These are phyloP conservation scores for Metschnikowia noctiluminum DNA, from an alignment of 805 yeast species.

Conservation along the genomic window DNA sequence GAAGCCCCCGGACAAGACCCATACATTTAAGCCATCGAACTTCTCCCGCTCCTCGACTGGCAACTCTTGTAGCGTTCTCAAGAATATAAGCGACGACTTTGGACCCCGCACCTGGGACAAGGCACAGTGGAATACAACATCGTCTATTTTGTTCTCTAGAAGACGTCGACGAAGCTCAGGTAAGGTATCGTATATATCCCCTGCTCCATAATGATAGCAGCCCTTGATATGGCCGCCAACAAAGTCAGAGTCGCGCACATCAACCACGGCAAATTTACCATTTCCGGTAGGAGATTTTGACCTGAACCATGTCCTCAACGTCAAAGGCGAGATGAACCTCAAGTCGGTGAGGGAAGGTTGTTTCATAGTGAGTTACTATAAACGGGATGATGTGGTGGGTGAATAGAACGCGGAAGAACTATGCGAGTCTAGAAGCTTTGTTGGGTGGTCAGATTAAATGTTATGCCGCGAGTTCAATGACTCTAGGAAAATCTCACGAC, in stretches of 20 bases:
- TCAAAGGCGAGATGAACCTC: conserved; percentile 44
- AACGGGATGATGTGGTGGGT: no score
- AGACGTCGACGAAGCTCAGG: conserved; percentile 37
- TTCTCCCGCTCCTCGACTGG: conserved; percentile 22
- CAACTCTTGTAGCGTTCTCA: conserved; percentile 41
- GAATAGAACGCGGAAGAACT: no score
- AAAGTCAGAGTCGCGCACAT: conserved; percentile 81
- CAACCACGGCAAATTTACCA: conserved; percentile 57
- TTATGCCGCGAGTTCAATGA: no score
- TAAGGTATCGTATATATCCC: conserved; percentile 36
- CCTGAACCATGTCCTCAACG: conserved; percentile 46
- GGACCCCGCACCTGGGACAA: conserved; percentile 93
- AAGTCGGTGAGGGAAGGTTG: conserved; percentile 33
- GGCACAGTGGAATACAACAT: conserved; percentile 86
- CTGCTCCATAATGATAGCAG: conserved; percentile 55
- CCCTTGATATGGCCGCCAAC: conserved; percentile 71
- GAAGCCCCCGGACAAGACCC: conserved; percentile 83
- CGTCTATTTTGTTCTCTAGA: conserved; percentile 32
- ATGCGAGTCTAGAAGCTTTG: no score
- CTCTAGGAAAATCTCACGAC: no score
- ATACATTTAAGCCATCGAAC: conserved; percentile 46
- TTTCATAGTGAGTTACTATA: conserved; percentile 5
- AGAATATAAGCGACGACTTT: conserved; percentile 65
- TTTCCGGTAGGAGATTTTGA: conserved; percentile 36
- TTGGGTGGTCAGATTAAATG: no score